Conservation (phyloP, 768 basidiomycete genomes). For the Fomitopsis serialis region DNA sequence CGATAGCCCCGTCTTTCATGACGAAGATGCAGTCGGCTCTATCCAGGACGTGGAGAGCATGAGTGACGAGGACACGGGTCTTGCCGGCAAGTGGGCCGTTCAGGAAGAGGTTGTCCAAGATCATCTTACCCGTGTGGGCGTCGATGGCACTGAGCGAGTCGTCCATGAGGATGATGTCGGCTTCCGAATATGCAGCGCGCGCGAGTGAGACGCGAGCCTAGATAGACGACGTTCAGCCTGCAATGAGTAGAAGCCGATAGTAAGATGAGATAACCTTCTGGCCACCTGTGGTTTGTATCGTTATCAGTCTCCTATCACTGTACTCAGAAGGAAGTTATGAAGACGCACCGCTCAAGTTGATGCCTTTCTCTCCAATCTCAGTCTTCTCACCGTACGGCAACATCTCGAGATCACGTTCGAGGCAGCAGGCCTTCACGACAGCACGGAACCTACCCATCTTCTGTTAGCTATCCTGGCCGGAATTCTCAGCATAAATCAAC, state of each 20-base stretch:
- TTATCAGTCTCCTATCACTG: too few relatives aligned
- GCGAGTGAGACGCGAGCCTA: constrained; percentile 75
- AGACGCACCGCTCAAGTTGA: constrained; percentile 57
- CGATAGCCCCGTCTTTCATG: constrained; percentile 52
- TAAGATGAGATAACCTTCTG: constrained; percentile 24
- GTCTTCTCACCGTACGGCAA: constrained; percentile 66
- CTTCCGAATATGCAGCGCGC: constrained; percentile 66
- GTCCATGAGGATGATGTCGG: constrained; percentile 74
- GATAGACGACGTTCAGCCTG: not conserved
- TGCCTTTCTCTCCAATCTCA: constrained; percentile 75
- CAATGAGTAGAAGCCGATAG: not conserved
- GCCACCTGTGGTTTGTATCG: constrained; percentile 19
- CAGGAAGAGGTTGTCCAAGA: constrained; percentile 32
- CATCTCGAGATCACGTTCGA: constrained; percentile 67
- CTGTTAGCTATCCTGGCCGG: too few relatives aligned
- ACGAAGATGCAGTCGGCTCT: constrained; percentile 76
- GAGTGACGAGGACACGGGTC: constrained; percentile 85
- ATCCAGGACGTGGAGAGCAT: constrained; percentile 85
- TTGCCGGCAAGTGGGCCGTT: constrained; percentile 35
- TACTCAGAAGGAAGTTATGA: too few relatives aligned
- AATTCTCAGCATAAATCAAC: not conserved
- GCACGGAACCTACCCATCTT: constrained; percentile 40
- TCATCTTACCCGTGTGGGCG: constrained; percentile 64
- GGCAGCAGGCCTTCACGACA: constrained; percentile 58
- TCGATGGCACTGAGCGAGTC: constrained; percentile 81